phyloP scores from a whole-genome alignment of 352 stramenopile genomes.

The Elongisporangium anandrum region DNA sequence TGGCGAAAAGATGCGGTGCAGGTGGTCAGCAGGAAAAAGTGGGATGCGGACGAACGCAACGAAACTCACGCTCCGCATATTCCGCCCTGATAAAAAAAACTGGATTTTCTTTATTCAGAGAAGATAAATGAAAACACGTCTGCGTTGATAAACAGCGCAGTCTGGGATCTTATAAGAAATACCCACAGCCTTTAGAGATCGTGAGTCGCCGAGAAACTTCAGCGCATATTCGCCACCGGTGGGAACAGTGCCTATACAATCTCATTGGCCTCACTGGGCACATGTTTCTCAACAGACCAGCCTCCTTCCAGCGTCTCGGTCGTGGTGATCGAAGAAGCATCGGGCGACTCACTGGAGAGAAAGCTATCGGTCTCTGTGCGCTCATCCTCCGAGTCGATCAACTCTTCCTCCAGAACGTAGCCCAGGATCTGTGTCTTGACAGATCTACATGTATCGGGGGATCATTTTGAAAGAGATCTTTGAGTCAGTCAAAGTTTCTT shows the following conservation, averaged over 20 bases:
- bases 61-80: neutral
- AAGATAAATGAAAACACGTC: neutral
- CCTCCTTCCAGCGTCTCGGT: conserved; percentile 77
- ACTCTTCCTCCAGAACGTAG: conserved; percentile 78
- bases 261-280: conserved; percentile 46
- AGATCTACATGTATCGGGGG: conserved; percentile 28
- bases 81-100: neutral
- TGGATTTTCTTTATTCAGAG: neutral
- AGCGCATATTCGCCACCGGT: neutral
- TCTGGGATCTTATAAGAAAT: neutral
- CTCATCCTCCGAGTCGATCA: conserved; percentile 65
- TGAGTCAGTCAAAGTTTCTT: neutral
- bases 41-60: neutral
- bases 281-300: conserved; percentile 81
- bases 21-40: neutral
- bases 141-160: neutral
- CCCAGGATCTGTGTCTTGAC: conserved; percentile 80
- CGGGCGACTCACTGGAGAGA: conserved; percentile 42
- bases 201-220: neutral
- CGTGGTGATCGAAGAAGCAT: conserved; percentile 30
- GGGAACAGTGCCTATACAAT: conserved; percentile 34
- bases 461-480: conserved; percentile 3
- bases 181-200: neutral
- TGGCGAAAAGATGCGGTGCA: neutral
- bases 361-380: conserved; percentile 71